Conservation (phyloP, 768 basidiomycete species). For the Scleroderma bovista region DNA sequence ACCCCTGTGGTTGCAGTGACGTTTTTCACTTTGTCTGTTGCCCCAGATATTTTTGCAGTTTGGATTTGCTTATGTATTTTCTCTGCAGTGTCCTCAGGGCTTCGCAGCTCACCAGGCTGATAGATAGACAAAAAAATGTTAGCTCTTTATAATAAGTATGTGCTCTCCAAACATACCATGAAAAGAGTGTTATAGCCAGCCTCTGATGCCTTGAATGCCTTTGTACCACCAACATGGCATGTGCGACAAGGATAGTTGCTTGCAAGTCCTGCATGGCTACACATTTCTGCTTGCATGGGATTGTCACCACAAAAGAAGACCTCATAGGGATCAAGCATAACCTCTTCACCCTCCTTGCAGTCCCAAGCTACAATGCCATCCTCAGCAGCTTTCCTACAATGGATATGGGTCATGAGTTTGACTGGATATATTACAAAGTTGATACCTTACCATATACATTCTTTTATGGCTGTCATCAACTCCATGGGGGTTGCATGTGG, state of each 20-base stretch:
- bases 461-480: slow-evolving; percentile 31
- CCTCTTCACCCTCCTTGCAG: slow-evolving; percentile 15
- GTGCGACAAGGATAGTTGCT: slow-evolving; percentile 39
- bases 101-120: not conserved
- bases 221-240: slow-evolving; percentile 33
- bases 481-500: slow-evolving; percentile 32
- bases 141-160: too few relatives aligned
- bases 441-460: too few relatives aligned
- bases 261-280: slow-evolving; percentile 35
- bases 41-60: not conserved
- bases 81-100: not conserved
- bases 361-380: slow-evolving; percentile 25
- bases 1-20: not conserved
- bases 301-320: slow-evolving; percentile 35
- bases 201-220: slow-evolving; percentile 27
- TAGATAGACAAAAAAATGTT: too few relatives aligned
- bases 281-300: slow-evolving; percentile 21
- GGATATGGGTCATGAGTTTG: slow-evolving; percentile 30
- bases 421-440: too few relatives aligned
- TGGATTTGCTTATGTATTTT: not conserved
- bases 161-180: too few relatives aligned
- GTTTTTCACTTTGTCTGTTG: slow-evolving; percentile 1
- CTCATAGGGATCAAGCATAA: slow-evolving; percentile 9
- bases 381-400: not conserved
- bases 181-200: slow-evolving; percentile 33